Conservation (phyloP, 78 protist genomes). For the Dictyostelium discoideum region DNA sequence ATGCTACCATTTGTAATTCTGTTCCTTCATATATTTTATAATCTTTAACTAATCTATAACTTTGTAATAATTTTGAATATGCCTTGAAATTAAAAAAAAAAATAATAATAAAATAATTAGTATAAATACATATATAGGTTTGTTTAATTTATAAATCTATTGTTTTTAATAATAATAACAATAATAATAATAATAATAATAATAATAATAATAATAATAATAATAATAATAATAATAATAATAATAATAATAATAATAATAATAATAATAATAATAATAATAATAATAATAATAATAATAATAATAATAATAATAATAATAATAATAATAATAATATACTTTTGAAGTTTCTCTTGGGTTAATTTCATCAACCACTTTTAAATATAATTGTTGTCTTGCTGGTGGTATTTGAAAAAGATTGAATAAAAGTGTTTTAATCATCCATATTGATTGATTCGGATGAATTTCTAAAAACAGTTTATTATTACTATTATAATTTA, state of each 20-base stretch:
- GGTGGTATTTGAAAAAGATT: slow-evolving; percentile 36
- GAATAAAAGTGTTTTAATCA: slow-evolving; percentile 48
- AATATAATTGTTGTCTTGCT: slow-evolving; percentile 41
- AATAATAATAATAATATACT: not conserved
- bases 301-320: too few relatives aligned
- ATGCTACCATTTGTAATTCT: slow-evolving; percentile 36
- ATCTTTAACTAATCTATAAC: slow-evolving; percentile 64
- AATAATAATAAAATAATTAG: not conserved
- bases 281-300: too few relatives aligned
- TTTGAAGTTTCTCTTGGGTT: slow-evolving; percentile 42
- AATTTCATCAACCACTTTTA: slow-evolving; percentile 28
- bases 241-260: too few relatives aligned
- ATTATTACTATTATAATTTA: not conserved
- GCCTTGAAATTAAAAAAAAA: not conserved
- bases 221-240: too few relatives aligned
- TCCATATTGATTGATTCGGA: slow-evolving; percentile 73
- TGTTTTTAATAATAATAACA: too few relatives aligned
- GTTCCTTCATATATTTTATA: slow-evolving; percentile 36
- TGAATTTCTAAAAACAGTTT: slow-evolving; percentile 58
- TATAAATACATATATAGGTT: not conserved
- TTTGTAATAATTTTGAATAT: slow-evolving; percentile 28
- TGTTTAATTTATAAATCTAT: too few relatives aligned
- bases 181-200: too few relatives aligned
- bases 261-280: too few relatives aligned
- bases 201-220: too few relatives aligned